phyloP scores from a whole-genome alignment of 805 yeast genomes.

The Cyberlindnera bimundalis region DNA sequence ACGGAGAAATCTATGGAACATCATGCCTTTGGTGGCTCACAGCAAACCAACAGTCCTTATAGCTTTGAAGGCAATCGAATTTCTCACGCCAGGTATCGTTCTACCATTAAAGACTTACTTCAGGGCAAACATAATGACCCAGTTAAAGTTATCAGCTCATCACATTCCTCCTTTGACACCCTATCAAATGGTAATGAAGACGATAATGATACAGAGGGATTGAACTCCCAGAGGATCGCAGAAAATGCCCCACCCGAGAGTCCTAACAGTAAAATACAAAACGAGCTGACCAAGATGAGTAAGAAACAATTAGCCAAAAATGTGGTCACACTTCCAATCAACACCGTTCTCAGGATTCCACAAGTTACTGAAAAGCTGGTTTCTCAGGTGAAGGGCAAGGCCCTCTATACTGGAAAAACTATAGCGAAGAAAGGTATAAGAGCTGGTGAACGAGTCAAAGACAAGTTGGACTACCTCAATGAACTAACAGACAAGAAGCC shows the following conservation, averaged over 20 bases:
- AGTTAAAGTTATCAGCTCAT: conserved; percentile 19
- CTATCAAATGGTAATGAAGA: no score
- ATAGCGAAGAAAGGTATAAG: conserved; percentile 5
- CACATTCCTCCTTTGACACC: neutral
- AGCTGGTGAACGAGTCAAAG: conserved; percentile 1
- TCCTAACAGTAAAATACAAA: conserved; percentile 11
- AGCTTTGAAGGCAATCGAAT: conserved; percentile 9
- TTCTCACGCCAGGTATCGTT: conserved; percentile 6
- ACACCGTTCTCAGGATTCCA: conserved; percentile 7
- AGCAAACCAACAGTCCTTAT: conserved; percentile 19
- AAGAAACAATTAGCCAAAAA: conserved; percentile 9
- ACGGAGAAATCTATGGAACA: neutral
- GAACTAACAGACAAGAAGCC: conserved; percentile 8
- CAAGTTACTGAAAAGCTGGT: conserved; percentile 1
- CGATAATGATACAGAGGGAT: conserved; percentile 3
- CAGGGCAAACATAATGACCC: conserved; percentile 6
- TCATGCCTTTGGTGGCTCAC: neutral
- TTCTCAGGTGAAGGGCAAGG: conserved; percentile 1
- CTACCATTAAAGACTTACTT: conserved; percentile 17
- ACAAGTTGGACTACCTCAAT: conserved; percentile 4
- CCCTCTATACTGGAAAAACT: neutral
- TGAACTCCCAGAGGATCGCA: conserved; percentile 14
- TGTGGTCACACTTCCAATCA: conserved; percentile 3
- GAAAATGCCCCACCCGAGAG: conserved; percentile 23
- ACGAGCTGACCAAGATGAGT: neutral